Percentiles rank a stretch among this genome's conserved stretches.
These are phyloP conservation scores for Wickerhamomyces rabaulensis DNA, from an alignment of 805 yeast species.

Conservation along the genomic window DNA sequence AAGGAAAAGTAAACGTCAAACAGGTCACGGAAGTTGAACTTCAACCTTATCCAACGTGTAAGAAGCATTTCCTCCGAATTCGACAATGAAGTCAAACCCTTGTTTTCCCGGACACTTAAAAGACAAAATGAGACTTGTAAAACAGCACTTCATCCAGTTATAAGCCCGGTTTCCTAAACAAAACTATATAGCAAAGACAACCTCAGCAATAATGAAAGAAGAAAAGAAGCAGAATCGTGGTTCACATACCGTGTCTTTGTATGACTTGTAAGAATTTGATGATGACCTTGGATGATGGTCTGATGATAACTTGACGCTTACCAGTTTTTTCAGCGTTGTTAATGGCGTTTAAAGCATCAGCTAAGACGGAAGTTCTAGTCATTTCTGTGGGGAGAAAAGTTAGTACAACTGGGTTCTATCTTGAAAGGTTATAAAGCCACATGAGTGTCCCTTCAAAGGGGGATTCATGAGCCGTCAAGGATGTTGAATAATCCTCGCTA, in stretches of 20 bases:
- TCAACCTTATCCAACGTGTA: slow-evolving; percentile 28
- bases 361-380: slow-evolving; percentile 98
- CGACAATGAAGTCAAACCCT: slow-evolving; percentile 1
- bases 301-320: slow-evolving; percentile 95
- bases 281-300: slow-evolving; percentile 98
- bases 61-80: slow-evolving; percentile 23
- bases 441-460: slow-evolving; percentile 37
- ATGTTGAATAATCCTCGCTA: slow-evolving; percentile 8
- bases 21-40: slow-evolving; percentile 2
- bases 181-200: neutral
- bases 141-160: slow-evolving; percentile 95
- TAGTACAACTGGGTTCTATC: slow-evolving; percentile 6
- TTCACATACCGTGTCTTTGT: slow-evolving; percentile 95
- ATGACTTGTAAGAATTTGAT: slow-evolving; percentile 93
- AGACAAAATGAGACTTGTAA: slow-evolving; percentile 87
- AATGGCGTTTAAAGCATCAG: slow-evolving; percentile 96
- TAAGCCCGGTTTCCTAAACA: slow-evolving; percentile 68
- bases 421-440: slow-evolving; percentile 29
- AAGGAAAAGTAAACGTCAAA: slow-evolving; percentile 31
- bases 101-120: slow-evolving; percentile 93
- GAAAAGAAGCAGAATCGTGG: neutral
- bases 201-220: neutral
- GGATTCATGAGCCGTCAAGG: slow-evolving; percentile 40
- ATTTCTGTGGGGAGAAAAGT: slow-evolving; percentile 34
- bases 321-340: slow-evolving; percentile 99